phyloP scores from a whole-genome alignment of 805 yeast species.

The Kluyveromyces starmeri region DNA sequence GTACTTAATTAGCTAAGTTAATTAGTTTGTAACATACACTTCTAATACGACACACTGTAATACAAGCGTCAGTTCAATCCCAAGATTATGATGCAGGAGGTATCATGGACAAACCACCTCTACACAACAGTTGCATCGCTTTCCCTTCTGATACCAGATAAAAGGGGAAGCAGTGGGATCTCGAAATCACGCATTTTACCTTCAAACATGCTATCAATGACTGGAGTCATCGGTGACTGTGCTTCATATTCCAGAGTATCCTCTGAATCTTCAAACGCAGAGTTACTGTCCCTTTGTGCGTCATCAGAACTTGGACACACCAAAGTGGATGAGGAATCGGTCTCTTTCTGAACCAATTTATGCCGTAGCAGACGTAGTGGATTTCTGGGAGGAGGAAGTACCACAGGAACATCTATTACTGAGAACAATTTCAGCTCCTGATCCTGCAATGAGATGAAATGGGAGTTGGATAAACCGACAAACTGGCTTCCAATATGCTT shows the following conservation, averaged over 20 bases:
- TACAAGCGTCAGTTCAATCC: no score
- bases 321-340: background rate
- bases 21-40: no score
- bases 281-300: background rate
- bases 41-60: no score
- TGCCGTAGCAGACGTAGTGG: slow-evolving; percentile 4
- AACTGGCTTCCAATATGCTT: slow-evolving; percentile 8
- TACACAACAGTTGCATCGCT: slow-evolving; percentile 3
- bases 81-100: no score
- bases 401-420: slow-evolving; percentile 15
- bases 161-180: background rate
- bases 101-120: background rate
- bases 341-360: background rate
- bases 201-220: background rate
- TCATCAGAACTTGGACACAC: slow-evolving; percentile 2
- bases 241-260: slow-evolving; percentile 8
- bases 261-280: slow-evolving; percentile 9
- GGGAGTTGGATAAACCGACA: slow-evolving; percentile 1
- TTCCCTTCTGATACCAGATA: slow-evolving; percentile 5
- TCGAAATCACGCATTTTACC: background rate
- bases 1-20: no score
- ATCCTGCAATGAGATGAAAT: slow-evolving; percentile 12
- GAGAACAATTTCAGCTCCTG: slow-evolving; percentile 22
- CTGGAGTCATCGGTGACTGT: slow-evolving; percentile 1
- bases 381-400: slow-evolving; percentile 7